phyloP scores from a whole-genome alignment of 169 alveolate genomes.

The Perkinsus olseni region DNA sequence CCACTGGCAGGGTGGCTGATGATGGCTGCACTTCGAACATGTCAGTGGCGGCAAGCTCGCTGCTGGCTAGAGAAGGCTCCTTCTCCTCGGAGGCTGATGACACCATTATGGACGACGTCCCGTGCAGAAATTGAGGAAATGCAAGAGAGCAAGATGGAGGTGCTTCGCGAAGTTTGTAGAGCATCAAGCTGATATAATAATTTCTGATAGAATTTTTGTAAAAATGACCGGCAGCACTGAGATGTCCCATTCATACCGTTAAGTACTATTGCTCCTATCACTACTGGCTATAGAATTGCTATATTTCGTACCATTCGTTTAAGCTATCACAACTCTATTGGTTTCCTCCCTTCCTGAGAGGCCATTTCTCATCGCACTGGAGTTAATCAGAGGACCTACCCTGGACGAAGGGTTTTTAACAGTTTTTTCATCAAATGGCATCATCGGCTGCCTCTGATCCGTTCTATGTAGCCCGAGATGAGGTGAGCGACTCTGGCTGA shows the following conservation, averaged over 20 bases:
- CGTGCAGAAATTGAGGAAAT: neutral
- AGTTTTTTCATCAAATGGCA: neutral
- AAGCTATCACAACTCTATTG: too few relatives aligned
- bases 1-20: neutral
- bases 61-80: neutral
- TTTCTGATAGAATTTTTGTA: neutral
- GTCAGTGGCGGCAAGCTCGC: neutral
- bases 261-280: too few relatives aligned
- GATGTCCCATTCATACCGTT: too few relatives aligned
- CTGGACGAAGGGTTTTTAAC: neutral
- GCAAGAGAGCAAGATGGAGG: neutral
- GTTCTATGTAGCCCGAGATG: slow-evolving; percentile 12
- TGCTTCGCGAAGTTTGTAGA: too few relatives aligned
- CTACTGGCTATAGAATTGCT: too few relatives aligned
- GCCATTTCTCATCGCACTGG: too few relatives aligned
- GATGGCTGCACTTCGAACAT: neutral
- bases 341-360: too few relatives aligned
- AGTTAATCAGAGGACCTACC: too few relatives aligned
- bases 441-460: neutral
- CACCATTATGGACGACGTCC: neutral
- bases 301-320: too few relatives aligned
- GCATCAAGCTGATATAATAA: neutral
- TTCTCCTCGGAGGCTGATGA: neutral
- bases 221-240: neutral
- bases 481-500: neutral